Percentiles rank a stretch among this genome's conserved stretches.
These are phyloP conservation scores for Tillandsia leiboldiana DNA, from an alignment of 176 grass and related monocot genomes.

Conservation along the genomic window DNA sequence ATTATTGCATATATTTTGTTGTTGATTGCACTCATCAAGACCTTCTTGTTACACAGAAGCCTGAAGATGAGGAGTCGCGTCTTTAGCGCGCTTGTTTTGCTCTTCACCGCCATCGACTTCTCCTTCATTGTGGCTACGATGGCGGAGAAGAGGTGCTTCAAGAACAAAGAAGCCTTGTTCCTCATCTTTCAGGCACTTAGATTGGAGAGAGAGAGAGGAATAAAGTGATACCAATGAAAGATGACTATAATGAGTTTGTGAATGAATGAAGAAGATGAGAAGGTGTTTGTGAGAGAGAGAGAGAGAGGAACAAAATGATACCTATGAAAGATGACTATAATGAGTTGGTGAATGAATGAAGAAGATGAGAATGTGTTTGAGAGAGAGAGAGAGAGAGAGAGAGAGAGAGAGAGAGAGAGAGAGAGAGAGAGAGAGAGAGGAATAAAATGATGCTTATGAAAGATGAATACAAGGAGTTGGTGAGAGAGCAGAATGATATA, in stretches of 20 bases:
- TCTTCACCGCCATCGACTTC: constrained; percentile 59
- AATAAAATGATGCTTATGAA: too few species aligned
- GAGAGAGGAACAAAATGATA: too few species aligned
- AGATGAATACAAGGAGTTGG: too few species aligned
- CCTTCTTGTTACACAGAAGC: constrained; percentile 61
- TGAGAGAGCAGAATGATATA: too few species aligned
- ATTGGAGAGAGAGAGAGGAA: constrained; percentile 9
- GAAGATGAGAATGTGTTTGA: too few species aligned
- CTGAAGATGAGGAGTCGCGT: constrained; percentile 63
- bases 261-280: too few species aligned
- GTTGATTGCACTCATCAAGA: constrained; percentile 64
- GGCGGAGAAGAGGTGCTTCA: constrained; percentile 53
- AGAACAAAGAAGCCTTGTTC: constrained; percentile 58
- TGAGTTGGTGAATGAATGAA: too few species aligned
- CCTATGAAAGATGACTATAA: too few species aligned
- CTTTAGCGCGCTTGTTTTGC: constrained; percentile 67
- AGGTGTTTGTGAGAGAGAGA: too few species aligned
- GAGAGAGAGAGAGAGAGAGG: too few species aligned
- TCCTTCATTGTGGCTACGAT: constrained; percentile 54
- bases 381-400: too few species aligned
- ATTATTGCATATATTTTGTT: constrained; percentile 86
- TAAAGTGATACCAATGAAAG: constrained; percentile 6
- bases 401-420: too few species aligned
- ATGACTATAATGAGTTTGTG: not conserved
- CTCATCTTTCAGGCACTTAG: constrained; percentile 33